Conservation (phyloP, 352 stramenopile genomes). For the Elongisporangium anandrum region DNA sequence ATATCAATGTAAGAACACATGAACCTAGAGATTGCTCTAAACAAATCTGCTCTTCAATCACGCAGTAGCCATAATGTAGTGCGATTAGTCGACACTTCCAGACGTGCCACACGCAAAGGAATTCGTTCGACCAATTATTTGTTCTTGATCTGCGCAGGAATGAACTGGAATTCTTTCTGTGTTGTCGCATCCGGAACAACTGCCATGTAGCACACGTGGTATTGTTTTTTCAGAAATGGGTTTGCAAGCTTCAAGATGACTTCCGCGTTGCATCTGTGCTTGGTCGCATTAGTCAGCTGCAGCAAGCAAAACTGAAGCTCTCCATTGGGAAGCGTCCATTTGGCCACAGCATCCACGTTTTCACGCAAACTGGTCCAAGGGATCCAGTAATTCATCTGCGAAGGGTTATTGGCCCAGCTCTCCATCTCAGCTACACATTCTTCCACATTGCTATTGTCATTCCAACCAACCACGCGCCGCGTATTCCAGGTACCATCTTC, state of each 20-base stretch:
- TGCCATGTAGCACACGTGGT: conserved; percentile 13
- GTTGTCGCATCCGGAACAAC: not conserved
- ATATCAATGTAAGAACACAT: not conserved
- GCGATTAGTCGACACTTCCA: no score
- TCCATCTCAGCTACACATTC: conserved; percentile 10
- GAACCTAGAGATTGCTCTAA: no score
- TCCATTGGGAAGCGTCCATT: conserved; percentile 5
- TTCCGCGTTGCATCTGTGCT: conserved; percentile 6
- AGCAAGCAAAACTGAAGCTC: conserved; percentile 15
- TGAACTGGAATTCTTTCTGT: not conserved
- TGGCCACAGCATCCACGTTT: conserved; percentile 13
- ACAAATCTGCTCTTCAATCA: no score
- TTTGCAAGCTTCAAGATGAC: conserved; percentile 13
- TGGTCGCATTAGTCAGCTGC: conserved; percentile 14
- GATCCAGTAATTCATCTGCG: conserved; percentile 17
- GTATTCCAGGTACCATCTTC: conserved; percentile 12
- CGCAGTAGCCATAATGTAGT: no score
- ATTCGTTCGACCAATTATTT: no score
- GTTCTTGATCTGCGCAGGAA: no score
- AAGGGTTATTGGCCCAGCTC: conserved; percentile 6
- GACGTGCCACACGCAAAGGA: no score
- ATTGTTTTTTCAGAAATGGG: conserved; percentile 13
- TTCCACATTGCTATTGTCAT: not conserved
- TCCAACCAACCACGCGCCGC: conserved; percentile 6
- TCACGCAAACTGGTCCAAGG: conserved; percentile 8